phyloP scores from a whole-genome alignment of 345 rosid genomes.

The Passiflora organensis region DNA sequence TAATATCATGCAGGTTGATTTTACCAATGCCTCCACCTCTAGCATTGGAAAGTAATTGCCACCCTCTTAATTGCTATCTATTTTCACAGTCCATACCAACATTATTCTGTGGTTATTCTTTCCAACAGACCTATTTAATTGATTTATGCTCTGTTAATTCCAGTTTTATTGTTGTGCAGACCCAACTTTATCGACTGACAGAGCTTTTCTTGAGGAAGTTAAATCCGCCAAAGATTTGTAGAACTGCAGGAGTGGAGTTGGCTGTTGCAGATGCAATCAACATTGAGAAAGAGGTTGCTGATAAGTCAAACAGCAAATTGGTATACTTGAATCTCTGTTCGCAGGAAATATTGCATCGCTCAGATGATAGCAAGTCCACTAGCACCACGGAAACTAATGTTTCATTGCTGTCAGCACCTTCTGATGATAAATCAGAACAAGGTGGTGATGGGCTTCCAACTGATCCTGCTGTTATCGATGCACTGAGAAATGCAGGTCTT shows the following conservation, averaged over 20 bases:
- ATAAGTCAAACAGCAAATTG: conserved; percentile 78
- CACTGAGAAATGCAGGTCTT: conserved; percentile 85
- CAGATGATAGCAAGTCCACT: conserved; percentile 34
- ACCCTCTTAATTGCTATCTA: too few relatives aligned
- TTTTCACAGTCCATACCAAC: too few relatives aligned
- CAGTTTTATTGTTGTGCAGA: conserved; percentile 44
- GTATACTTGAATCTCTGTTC: conserved; percentile 92
- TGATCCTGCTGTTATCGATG: conserved; percentile 50
- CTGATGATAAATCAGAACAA: conserved; percentile 33
- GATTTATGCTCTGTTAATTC: conserved; percentile 6
- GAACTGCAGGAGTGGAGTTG: conserved; percentile 87
- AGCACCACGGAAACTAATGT: conserved; percentile 33
- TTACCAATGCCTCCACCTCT: too few relatives aligned
- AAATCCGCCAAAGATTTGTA: conserved; percentile 55
- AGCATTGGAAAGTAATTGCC: too few relatives aligned
- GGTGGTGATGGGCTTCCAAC: conserved; percentile 27
- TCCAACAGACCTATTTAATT: neutral
- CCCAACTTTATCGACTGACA: conserved; percentile 76
- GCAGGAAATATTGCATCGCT: conserved; percentile 60
- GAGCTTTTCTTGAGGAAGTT: conserved; percentile 74
- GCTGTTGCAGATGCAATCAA: conserved; percentile 97
- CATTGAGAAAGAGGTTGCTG: conserved; percentile 73
- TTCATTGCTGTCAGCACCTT: conserved; percentile 23
- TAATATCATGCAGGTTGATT: too few relatives aligned
- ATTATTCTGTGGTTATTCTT: too few relatives aligned